Base-by-base conservation (phyloP, 2,329 filamentous ascomycete species). In the Parasarocladium wereldwijsianum region DNA sequence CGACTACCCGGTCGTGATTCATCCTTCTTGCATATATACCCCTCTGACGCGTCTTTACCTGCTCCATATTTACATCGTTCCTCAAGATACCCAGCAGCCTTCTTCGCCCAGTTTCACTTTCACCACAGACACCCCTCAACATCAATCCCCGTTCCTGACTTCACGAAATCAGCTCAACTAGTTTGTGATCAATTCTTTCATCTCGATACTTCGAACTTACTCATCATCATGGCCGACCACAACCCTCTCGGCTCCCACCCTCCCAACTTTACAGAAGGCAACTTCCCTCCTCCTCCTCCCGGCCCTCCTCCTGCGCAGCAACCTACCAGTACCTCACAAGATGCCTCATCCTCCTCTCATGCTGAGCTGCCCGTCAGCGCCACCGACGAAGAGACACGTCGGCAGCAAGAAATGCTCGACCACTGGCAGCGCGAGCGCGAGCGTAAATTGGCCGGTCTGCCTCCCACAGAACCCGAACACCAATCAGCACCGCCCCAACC, bases 261-360 rank as follows among this genome's bases (percentile, higher is more conserved):
- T 23, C 12, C 19, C 9, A 12, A 17, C 19, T 14, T 15, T 17
- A 19, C 8, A n/a, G 23, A 30, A 12, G 28, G 28, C 28, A 13
- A 30, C 20, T 23, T 33, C 16, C 27, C 37, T 29, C 30, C 37
- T 24, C 40, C 36, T 26, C 40, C 41, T 21, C 35, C 34, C 17
- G 31, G 27, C 15, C 26, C 12, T 31, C 39, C 26, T 26, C 40
- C 4, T 24, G 38, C 3, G 29, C 38, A 17, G 14, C 20, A 23
- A 24, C 26, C 19, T 20, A 11, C 20, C 28, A 14, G 9, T 13
- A 29, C 18, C 8, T 7, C 20, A 24, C 10, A 21, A 13, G 6
- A 15, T 17, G 15, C 20, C 28, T 12, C 28, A 30, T 13, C 28
- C 28, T 10, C 23, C 17, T 15, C 28, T n/a, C n/a, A n/a, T n/a